These are phyloP conservation scores for Toxoplasma gondii DNA, from an alignment of 169 alveolate genomes.

Conservation along the genomic window DNA sequence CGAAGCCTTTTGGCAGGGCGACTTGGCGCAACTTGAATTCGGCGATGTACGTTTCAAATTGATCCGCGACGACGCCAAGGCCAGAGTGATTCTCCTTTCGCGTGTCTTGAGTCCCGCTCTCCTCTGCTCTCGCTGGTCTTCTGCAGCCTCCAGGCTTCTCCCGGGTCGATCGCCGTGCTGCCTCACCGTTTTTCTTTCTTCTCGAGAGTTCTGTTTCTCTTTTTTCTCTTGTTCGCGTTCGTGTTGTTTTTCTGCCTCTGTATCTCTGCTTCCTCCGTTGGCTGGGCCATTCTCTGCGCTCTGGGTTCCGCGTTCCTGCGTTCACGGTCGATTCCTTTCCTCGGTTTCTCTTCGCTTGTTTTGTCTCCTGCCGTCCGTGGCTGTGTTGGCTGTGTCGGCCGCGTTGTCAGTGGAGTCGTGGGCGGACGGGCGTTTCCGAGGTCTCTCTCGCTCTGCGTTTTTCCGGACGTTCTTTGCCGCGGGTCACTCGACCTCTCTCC, in stretches of 20 bases:
- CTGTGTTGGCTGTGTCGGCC: too few species aligned
- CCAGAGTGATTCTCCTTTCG: background rate
- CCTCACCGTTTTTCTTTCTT: too few species aligned
- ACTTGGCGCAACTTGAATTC: slow-evolving; percentile 76
- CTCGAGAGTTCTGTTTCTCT: background rate
- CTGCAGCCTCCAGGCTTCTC: background rate
- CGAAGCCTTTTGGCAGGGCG: slow-evolving; percentile 78
- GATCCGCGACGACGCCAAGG: background rate
- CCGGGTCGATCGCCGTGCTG: background rate
- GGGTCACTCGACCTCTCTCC: too few species aligned
- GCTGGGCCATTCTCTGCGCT: background rate
- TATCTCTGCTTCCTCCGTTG: background rate
- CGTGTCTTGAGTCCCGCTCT: background rate
- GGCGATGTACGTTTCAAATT: slow-evolving; percentile 65
- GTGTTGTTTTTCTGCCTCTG: background rate
- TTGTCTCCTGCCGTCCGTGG: background rate
- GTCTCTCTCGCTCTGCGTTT: too few species aligned
- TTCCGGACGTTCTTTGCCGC: too few species aligned
- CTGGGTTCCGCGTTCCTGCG: background rate
- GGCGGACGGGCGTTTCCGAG: too few species aligned
- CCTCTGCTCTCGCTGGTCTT: background rate
- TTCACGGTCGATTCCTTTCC: background rate
- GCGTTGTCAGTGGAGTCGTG: too few species aligned
- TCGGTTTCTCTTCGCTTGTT: background rate
- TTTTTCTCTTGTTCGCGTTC: background rate